phyloP scores from a whole-genome alignment of 345 rosid genomes.

The Pistacia atlantica region DNA sequence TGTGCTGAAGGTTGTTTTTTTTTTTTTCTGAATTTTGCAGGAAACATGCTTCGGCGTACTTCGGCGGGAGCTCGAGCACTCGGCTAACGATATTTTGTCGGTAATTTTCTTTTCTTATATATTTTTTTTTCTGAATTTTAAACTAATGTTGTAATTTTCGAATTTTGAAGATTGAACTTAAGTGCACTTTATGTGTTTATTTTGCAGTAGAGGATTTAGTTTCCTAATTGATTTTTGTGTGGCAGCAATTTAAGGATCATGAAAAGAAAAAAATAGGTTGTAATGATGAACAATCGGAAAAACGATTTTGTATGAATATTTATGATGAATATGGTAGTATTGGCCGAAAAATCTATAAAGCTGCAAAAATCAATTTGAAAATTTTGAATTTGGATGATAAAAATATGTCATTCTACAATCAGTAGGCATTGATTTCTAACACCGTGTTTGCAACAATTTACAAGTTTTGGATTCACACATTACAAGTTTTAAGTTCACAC shows the following conservation, averaged over 20 bases:
- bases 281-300: too few relatives aligned
- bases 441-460: too few relatives aligned
- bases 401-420: not conserved
- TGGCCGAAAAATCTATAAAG: not conserved
- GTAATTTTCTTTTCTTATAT: constrained; percentile 34
- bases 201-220: not conserved
- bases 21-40: constrained; percentile 38
- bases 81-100: constrained; percentile 51
- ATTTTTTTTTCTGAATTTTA: not conserved
- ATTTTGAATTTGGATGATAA: not conserved
- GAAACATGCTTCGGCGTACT: constrained; percentile 81
- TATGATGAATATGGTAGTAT: not conserved
- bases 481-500: not conserved
- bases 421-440: too few relatives aligned
- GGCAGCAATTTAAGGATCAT: not conserved
- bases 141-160: not conserved
- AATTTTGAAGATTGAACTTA: not conserved
- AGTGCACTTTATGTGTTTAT: not conserved
- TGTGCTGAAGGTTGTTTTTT: not conserved
- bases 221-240: not conserved
- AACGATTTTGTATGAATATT: not conserved
- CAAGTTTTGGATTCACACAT: not conserved
- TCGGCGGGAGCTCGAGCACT: constrained; percentile 85
- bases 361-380: too few relatives aligned
- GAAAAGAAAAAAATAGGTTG: not conserved